These are phyloP conservation scores for Cordyceps militaris DNA, from an alignment of 2,329 filamentous ascomycete genomes.

Conservation along the genomic window DNA sequence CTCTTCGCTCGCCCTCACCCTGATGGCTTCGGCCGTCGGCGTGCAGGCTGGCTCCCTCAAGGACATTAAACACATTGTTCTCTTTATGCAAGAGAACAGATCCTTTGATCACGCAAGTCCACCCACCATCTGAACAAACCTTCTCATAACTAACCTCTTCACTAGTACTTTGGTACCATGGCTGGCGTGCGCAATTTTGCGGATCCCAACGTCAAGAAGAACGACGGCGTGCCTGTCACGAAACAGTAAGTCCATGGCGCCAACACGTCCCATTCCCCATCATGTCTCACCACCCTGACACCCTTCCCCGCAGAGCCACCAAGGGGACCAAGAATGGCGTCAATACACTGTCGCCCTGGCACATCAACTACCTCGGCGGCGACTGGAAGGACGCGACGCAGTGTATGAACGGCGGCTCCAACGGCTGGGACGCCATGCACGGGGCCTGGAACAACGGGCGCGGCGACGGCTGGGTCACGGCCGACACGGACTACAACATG, in stretches of 20 bases:
- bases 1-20: slow-evolving; percentile 4
- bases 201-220: slow-evolving; percentile 29
- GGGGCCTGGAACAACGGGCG: slow-evolving; percentile 41
- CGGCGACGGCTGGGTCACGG: slow-evolving; percentile 42
- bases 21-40: slow-evolving; percentile 17
- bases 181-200: slow-evolving; percentile 47
- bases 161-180: slow-evolving; percentile 47
- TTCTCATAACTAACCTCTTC: neutral
- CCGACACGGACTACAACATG: slow-evolving; percentile 24
- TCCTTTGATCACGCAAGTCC: slow-evolving; percentile 27
- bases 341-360: slow-evolving; percentile 42
- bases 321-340: slow-evolving; percentile 35
- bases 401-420: slow-evolving; percentile 44
- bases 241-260: slow-evolving; percentile 34
- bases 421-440: slow-evolving; percentile 45
- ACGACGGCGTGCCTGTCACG: slow-evolving; percentile 36
- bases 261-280: neutral
- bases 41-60: slow-evolving; percentile 32
- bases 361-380: slow-evolving; percentile 42
- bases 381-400: slow-evolving; percentile 40
- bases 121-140: neutral
- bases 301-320: slow-evolving; percentile 21
- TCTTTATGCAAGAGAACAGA: slow-evolving; percentile 46
- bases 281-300: neutral
- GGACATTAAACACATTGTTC: slow-evolving; percentile 50